phyloP scores from a whole-genome alignment of 768 basidiomycete genomes.

The Mycena floridula region DNA sequence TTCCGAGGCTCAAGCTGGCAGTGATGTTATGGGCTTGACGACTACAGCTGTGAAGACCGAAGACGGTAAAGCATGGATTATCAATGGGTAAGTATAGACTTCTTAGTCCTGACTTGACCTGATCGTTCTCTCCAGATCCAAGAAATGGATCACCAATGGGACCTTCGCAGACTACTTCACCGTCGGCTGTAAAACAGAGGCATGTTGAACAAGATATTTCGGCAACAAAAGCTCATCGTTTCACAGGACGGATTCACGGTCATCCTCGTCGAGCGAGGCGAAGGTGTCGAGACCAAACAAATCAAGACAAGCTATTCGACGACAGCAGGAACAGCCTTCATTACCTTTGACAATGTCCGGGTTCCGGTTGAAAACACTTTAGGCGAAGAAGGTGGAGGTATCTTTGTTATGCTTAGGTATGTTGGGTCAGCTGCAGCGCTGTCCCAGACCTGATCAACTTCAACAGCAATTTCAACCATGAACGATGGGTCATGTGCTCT shows the following conservation, averaged over 20 bases:
- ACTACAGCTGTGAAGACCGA: slow-evolving; percentile 64
- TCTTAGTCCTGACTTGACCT: neutral
- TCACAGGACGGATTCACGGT: slow-evolving; percentile 65
- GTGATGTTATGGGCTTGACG: slow-evolving; percentile 78
- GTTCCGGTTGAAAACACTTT: slow-evolving; percentile 55
- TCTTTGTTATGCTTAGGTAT: slow-evolving; percentile 60
- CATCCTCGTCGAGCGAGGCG: slow-evolving; percentile 66
- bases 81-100: neutral
- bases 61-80: slow-evolving; percentile 72
- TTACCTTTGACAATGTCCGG: slow-evolving; percentile 61
- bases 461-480: slow-evolving; percentile 78
- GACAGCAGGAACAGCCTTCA: slow-evolving; percentile 85
- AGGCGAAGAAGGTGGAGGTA: slow-evolving; percentile 79
- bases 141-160: slow-evolving; percentile 87
- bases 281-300: slow-evolving; percentile 74
- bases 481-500: slow-evolving; percentile 81
- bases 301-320: slow-evolving; percentile 93
- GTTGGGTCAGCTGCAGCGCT: neutral
- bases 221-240: too few species aligned
- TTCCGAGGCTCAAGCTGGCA: slow-evolving; percentile 89
- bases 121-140: neutral
- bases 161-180: slow-evolving; percentile 83
- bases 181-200: slow-evolving; percentile 69
- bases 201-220: too few species aligned
- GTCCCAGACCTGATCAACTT: neutral